A percentile compares a stretch with the other conserved stretches of the same genome.
Conservation (phyloP, 1,284 basidiomycete species). For the Microbotryum intermedium region DNA sequence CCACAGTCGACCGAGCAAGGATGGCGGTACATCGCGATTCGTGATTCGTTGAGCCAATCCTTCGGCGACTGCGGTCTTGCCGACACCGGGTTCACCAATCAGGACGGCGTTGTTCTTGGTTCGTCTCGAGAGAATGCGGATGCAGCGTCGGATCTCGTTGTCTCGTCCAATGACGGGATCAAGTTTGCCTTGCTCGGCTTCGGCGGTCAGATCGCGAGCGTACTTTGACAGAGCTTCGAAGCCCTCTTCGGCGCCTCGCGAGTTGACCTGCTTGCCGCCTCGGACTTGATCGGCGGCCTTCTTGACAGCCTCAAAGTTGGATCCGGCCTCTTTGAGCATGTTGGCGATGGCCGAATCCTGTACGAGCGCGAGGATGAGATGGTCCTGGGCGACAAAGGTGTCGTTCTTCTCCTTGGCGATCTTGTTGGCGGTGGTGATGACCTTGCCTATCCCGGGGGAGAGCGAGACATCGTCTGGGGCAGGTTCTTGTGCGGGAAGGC, state of each 20-base stretch:
- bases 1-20: constrained; percentile 44
- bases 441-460: constrained; percentile 54
- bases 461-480: constrained; percentile 69
- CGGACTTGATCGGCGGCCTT: constrained; percentile 70
- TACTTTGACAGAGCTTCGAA: constrained; percentile 60
- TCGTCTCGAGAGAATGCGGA: constrained; percentile 67
- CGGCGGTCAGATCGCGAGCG: constrained; percentile 41
- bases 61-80: constrained; percentile 69
- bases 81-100: constrained; percentile 66
- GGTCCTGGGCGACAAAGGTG: constrained; percentile 86
- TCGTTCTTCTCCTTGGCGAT: constrained; percentile 82
- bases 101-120: constrained; percentile 75
- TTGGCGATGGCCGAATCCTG: constrained; percentile 59
- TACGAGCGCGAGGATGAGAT: constrained; percentile 62
- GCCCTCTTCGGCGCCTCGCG: constrained; percentile 71
- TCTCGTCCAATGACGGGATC: constrained; percentile 53
- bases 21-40: constrained; percentile 84
- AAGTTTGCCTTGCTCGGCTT: constrained; percentile 45
- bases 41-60: constrained; percentile 93
- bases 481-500: constrained; percentile 70
- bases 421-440: constrained; percentile 68
- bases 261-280: constrained; percentile 72
- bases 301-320: constrained; percentile 64
- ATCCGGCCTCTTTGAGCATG: constrained; percentile 62
- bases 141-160: constrained; percentile 48